Evolutionary conservation across 345 rosid species (phyloP).

Genomic region (Citrus glauca): DNA sequence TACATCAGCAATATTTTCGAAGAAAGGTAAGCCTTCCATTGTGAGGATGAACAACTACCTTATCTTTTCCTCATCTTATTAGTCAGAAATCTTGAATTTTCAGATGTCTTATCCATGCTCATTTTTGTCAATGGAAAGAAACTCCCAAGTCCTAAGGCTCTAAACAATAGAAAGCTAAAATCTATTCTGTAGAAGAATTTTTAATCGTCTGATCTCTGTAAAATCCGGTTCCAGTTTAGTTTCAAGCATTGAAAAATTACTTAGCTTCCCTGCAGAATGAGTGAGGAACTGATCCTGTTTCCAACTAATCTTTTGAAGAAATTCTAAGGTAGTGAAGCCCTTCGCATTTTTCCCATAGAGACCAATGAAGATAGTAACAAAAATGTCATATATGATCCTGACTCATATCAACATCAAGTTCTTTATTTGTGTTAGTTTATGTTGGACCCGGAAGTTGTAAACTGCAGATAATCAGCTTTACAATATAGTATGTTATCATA

Average conservation of each 20-base stretch:
- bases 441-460: neutral
- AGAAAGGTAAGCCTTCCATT: slow-evolving; percentile 48
- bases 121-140: neutral
- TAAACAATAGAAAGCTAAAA: neutral
- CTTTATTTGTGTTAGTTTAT: neutral
- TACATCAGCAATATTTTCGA: slow-evolving; percentile 81
- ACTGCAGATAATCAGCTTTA: neutral
- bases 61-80: neutral
- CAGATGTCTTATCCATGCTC: neutral
- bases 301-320: neutral
- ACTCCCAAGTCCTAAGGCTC: neutral
- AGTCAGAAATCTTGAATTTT: neutral
- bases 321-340: too few relatives aligned
- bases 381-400: neutral
- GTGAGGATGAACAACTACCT: neutral
- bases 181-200: neutral
- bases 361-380: neutral
- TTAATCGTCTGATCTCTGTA: neutral
- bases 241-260: neutral
- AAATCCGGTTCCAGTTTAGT: neutral
- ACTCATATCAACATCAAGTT: neutral
- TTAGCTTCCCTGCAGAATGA: neutral
- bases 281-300: neutral
- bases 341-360: too few relatives aligned
- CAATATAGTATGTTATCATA: neutral